Evolutionary conservation across 192 early-diverging fungal species (phyloP).

Genomic region (Powellomyces hirtus): DNA sequence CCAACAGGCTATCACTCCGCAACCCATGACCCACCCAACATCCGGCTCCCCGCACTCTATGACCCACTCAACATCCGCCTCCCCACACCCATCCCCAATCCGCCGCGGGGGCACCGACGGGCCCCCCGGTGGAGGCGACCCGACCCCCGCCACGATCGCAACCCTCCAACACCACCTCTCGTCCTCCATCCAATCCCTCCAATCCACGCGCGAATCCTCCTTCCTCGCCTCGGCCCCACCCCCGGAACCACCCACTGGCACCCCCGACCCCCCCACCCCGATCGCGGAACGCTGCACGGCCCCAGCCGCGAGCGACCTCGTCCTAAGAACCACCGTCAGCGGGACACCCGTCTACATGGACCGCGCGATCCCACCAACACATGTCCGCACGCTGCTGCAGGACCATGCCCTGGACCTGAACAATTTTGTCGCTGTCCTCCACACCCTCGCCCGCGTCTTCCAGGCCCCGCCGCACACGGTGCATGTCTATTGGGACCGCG

Average conservation of each 20-base stretch:
- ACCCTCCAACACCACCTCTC: slow-evolving; percentile 33
- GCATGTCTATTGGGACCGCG: slow-evolving; percentile 75
- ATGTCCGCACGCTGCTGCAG: neutral
- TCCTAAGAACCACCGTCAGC: slow-evolving; percentile 8
- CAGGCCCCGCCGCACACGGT: slow-evolving; percentile 51
- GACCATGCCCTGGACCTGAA: slow-evolving; percentile 7
- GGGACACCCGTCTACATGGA: slow-evolving; percentile 42
- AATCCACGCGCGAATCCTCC: slow-evolving; percentile 29
- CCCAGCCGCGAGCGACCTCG: slow-evolving; percentile 41
- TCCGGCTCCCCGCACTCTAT: no score
- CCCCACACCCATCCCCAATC: no score
- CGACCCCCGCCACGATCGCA: neutral
- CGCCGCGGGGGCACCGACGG: neutral
- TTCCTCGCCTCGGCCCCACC: slow-evolving; percentile 40
- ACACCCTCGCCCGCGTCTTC: slow-evolving; percentile 58
- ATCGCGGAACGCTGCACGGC: slow-evolving; percentile 28
- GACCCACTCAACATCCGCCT: no score
- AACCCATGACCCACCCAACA: slow-evolving; percentile 9
- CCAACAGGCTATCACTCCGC: neutral
- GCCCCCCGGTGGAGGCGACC: neutral
- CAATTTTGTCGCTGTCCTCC: slow-evolving; percentile 36
- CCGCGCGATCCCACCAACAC: slow-evolving; percentile 4
- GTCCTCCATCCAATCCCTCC: slow-evolving; percentile 33
- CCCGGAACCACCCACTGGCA: slow-evolving; percentile 24
- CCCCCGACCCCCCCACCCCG: slow-evolving; percentile 4